Evolutionary conservation across 1,284 basidiomycete species (phyloP).

Genomic region (Calocybe gambosa): DNA sequence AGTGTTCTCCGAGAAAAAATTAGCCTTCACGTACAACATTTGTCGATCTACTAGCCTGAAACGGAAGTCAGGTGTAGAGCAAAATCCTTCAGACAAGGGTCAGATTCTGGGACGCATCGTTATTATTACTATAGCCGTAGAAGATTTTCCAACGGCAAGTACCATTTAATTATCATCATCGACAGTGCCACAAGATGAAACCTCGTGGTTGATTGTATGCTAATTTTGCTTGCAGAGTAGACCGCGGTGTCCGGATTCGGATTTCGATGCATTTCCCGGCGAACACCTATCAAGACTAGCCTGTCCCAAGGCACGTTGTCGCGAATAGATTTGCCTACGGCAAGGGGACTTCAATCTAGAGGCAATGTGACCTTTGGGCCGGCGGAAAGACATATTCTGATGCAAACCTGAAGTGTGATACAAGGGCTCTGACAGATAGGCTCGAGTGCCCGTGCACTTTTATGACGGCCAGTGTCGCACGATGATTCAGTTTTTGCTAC

Average conservation of each 20-base stretch:
- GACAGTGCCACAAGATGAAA: not conserved
- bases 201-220: not conserved
- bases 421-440: not conserved
- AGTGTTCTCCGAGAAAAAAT: not conserved
- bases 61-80: not conserved
- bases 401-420: not conserved
- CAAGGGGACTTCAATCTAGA: conserved; percentile 1
- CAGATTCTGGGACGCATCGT: not conserved
- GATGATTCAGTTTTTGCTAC: not conserved
- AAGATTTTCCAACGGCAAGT: not conserved
- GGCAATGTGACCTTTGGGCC: conserved; percentile 2
- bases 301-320: not conserved
- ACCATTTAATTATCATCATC: not conserved
- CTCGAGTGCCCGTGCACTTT: not conserved
- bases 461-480: not conserved
- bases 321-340: conserved; percentile 9
- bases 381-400: conserved; percentile 5
- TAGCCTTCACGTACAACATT: not conserved
- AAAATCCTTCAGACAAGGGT: not conserved
- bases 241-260: conserved; percentile 13
- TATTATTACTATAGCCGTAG: too few relatives aligned
- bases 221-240: not conserved
- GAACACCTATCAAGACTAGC: conserved; percentile 5
- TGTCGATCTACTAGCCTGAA: not conserved
- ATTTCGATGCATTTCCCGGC: conserved; percentile 11